phyloP scores from a whole-genome alignment of 148 eudicot species.

The Camellia granthamiana region DNA sequence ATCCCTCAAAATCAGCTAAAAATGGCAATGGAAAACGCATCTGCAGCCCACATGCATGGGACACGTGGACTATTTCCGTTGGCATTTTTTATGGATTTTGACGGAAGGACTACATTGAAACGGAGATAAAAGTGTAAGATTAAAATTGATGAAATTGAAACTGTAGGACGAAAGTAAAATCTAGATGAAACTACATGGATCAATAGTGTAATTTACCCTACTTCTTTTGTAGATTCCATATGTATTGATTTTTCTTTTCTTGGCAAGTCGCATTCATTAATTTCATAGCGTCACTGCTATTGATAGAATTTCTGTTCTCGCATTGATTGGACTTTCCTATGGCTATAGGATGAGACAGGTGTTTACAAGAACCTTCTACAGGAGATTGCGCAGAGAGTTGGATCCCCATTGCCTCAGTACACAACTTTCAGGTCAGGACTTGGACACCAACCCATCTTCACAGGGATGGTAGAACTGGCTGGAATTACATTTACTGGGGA shows the following conservation, averaged over 20 bases:
- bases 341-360: conserved; percentile 68
- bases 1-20: too few species aligned
- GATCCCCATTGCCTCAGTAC: conserved; percentile 69
- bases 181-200: too few species aligned
- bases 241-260: neutral
- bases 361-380: conserved; percentile 74
- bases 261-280: neutral
- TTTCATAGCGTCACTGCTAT: neutral
- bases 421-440: conserved; percentile 67
- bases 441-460: conserved; percentile 69
- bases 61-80: too few species aligned
- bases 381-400: conserved; percentile 78
- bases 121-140: too few species aligned
- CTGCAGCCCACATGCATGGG: too few species aligned
- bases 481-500: conserved; percentile 69
- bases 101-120: too few species aligned
- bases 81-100: too few species aligned
- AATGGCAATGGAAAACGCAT: too few species aligned
- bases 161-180: too few species aligned
- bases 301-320: neutral
- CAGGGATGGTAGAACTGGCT: conserved; percentile 70
- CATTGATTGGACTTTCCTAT: conserved; percentile 23
- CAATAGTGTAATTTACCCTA: neutral
- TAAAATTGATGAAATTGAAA: too few species aligned
- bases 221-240: neutral